Base-by-base conservation (phyloP, 1,284 basidiomycete species). In the Marasmius sp. region DNA sequence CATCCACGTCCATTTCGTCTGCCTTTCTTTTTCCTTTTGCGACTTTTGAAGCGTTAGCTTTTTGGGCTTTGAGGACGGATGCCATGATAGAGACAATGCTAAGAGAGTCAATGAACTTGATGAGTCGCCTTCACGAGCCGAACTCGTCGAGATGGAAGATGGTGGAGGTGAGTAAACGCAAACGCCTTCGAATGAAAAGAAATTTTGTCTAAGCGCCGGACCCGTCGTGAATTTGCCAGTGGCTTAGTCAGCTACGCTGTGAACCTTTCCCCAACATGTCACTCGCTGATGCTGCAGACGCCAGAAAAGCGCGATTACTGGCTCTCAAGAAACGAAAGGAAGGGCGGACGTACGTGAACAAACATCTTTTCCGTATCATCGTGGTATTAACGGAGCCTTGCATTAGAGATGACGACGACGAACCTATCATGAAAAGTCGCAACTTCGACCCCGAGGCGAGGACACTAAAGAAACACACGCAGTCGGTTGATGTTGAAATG, bases 401-500 rank as follows among this genome's bases (percentile, higher is more conserved):
- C 37, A 16, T 57, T 49, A 27, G 33, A n/a, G 33, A 37, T 51
- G 57, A 54, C 16, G 18, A 65, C 49, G 60, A 54, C 55, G 57
- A 68, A 64, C 49, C 83, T 83, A 77, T 93, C 61, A 81, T 96
- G 61, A 88, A 88, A 69, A 86, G 82, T 67, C 85, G 94, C 50
- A 95, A 94, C 70, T 97, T 92, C 74, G 94, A 97, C 74, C 92
- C 93, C 6, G 86, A 88, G 64, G 90, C 91, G 4, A 85, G 93
- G 54, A 87, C 92, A 63, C 72, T 92, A 63, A 86, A 86, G 69
- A 93, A 92, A 72, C 85, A 81, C 66, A 76, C 75, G 12, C 73
- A 71, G 41, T 76, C 78, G 57, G 82, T 83, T 54, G 83, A 83
- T 65, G 80, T 78, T 10, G 84, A 84, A 52, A 83, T 86, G 70